Percentiles rank a stretch among this genome's conserved stretches.
phyloP scores from a whole-genome alignment of 768 basidiomycete genomes.

The Amanita rimosa region DNA sequence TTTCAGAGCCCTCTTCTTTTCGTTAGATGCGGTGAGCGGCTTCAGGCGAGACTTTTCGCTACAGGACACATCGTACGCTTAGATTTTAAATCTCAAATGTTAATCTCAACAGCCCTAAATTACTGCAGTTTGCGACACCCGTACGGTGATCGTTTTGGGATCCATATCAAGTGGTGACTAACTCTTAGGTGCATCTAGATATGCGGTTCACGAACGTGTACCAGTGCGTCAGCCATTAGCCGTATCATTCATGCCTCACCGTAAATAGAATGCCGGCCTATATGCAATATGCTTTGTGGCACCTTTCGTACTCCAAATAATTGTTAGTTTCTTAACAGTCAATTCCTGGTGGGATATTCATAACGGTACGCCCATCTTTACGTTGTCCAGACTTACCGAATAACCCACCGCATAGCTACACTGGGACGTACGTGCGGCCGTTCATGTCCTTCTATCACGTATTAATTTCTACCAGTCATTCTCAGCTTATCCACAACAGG shows the following conservation, averaged over 20 bases:
- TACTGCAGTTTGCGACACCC: conserved; percentile 25
- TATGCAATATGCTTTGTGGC: conserved; percentile 46
- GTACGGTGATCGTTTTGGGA: conserved; percentile 19
- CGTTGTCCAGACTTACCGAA: conserved; percentile 5
- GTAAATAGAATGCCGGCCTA: conserved; percentile 31
- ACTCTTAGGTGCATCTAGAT: conserved; percentile 24
- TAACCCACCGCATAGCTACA: conserved; percentile 19
- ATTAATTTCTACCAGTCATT: conserved; percentile 33
- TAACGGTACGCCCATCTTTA: conserved; percentile 31
- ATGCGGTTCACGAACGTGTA: conserved; percentile 65
- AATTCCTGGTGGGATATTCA: conserved; percentile 90
- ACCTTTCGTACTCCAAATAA: conserved; percentile 58
- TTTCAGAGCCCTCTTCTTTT: conserved; percentile 47
- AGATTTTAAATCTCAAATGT: neutral
- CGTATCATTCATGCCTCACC: conserved; percentile 4
- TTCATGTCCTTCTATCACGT: neutral
- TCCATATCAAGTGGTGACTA: conserved; percentile 1
- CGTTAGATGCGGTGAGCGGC: conserved; percentile 53
- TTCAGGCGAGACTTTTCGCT: conserved; percentile 74
- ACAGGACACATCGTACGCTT: conserved; percentile 59
- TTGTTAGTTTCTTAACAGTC: conserved; percentile 61
- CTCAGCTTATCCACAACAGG: conserved; percentile 61
- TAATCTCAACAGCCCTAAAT: neutral
- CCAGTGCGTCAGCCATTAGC: conserved; percentile 35
- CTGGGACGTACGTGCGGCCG: conserved; percentile 25